phyloP scores from a whole-genome alignment of 768 basidiomycete species.

The Hericium alpestre region DNA sequence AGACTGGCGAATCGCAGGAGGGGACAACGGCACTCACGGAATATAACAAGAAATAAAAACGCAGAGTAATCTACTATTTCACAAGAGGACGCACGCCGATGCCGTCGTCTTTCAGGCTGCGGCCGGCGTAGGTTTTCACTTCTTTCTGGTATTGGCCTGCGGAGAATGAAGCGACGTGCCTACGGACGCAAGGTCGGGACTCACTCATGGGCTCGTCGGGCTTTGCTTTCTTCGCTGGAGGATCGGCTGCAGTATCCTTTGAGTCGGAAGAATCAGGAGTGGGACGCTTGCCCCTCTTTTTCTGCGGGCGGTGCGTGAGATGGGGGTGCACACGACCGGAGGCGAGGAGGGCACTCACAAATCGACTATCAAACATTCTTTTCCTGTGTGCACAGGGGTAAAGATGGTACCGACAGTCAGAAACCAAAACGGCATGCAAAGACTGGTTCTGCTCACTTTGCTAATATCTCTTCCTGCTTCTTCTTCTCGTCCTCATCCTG shows the following conservation, averaged over 20 bases:
- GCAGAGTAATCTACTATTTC: constrained; percentile 23
- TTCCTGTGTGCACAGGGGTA: constrained; percentile 31
- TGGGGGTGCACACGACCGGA: neutral
- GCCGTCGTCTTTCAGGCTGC: constrained; percentile 32
- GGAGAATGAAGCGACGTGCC: neutral
- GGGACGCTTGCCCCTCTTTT: constrained; percentile 49
- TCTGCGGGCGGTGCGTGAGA: constrained; percentile 23
- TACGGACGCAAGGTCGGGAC: constrained; percentile 6
- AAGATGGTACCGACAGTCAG: neutral
- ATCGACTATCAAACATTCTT: constrained; percentile 47
- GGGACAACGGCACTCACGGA: neutral
- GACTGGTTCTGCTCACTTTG: constrained; percentile 29
- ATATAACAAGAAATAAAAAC: neutral
- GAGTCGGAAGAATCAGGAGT: constrained; percentile 28
- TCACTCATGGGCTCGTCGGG: constrained; percentile 23
- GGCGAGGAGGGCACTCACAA: constrained; percentile 31
- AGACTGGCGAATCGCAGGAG: neutral
- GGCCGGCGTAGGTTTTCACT: constrained; percentile 28
- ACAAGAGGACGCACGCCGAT: constrained; percentile 34
- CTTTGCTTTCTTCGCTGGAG: constrained; percentile 31
- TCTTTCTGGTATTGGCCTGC: constrained; percentile 32
- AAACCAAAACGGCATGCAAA: neutral
- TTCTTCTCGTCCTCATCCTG: constrained; percentile 53
- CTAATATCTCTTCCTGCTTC: constrained; percentile 39
- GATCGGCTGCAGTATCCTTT: constrained; percentile 24